These are phyloP conservation scores for Kernera saxatilis DNA, from an alignment of 345 rosid genomes.

Conservation along the genomic window DNA sequence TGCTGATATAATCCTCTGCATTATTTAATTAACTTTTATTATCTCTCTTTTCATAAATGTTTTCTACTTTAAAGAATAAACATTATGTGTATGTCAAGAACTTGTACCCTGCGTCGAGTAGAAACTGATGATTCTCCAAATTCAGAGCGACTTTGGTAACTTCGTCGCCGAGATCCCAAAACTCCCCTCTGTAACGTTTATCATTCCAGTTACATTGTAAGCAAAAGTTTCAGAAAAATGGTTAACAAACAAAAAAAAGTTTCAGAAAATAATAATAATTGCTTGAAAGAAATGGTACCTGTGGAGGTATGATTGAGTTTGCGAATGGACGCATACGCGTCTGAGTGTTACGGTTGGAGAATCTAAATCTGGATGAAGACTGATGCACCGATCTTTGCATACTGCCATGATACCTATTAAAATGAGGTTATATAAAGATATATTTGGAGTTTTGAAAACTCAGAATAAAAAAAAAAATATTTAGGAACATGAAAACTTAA, in stretches of 20 bases:
- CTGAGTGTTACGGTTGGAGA: neutral
- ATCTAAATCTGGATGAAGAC: neutral
- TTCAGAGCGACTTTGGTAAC: neutral
- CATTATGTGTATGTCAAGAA: neutral
- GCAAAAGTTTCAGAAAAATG: neutral
- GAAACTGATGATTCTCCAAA: neutral
- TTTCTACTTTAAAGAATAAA: neutral
- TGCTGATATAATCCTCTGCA: neutral
- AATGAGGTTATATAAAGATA: neutral
- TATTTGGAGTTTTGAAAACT: neutral
- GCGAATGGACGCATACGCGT: neutral
- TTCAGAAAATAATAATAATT: neutral
- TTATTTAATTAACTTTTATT: neutral
- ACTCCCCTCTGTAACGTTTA: neutral
- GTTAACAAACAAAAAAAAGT: too few species aligned
- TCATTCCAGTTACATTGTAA: neutral
- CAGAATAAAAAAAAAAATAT: neutral
- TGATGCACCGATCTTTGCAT: neutral
- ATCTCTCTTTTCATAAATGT: neutral
- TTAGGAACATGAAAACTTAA: neutral
- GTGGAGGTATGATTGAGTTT: neutral
- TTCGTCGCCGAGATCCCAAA: neutral
- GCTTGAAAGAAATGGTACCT: neutral
- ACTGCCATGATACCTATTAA: neutral
- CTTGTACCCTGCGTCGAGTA: conserved; percentile 7